Percentiles rank a stretch among this genome's conserved stretches.
Evolutionary conservation across 2,329 filamentous ascomycete genomes (phyloP).

Genomic region (Anisogramma anomala): DNA sequence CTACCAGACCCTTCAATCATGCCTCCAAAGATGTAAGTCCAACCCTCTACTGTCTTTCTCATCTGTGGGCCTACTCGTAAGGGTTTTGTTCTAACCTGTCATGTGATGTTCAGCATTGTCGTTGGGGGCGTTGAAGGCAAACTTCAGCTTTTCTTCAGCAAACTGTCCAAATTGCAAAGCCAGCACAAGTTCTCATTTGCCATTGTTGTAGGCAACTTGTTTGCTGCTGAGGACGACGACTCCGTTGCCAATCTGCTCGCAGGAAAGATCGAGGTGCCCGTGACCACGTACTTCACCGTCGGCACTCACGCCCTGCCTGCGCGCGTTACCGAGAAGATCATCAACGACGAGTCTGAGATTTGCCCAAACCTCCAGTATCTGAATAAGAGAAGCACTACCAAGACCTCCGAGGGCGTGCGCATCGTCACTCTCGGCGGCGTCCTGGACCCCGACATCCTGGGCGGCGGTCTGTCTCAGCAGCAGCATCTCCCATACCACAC

Average conservation of each 20-base stretch:
- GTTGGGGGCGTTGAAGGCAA: conserved; percentile 74
- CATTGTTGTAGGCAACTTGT: conserved; percentile 75
- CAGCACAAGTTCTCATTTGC: conserved; percentile 86
- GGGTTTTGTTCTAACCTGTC: conserved; percentile 3
- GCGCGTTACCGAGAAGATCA: conserved; percentile 59
- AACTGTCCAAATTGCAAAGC: conserved; percentile 65
- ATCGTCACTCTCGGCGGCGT: conserved; percentile 78
- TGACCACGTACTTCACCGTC: conserved; percentile 86
- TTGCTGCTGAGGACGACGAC: conserved; percentile 48
- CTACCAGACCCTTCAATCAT: no score
- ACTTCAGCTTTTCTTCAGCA: conserved; percentile 63
- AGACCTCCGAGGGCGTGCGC: conserved; percentile 77
- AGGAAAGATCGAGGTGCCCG: conserved; percentile 60
- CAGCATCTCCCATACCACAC: conserved; percentile 70
- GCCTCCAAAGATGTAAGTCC: no score
- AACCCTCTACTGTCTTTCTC: no score
- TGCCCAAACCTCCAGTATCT: conserved; percentile 88
- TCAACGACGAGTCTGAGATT: conserved; percentile 55
- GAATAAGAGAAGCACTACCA: conserved; percentile 75
- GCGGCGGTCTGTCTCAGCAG: conserved; percentile 49
- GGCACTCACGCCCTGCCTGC: conserved; percentile 62
- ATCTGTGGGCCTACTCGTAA: not conserved
- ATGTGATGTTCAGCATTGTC: conserved; percentile 48
- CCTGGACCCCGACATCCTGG: conserved; percentile 48
- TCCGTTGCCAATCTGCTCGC: conserved; percentile 52